Conservation (phyloP, 2,329 filamentous ascomycete species). For the Achaetomium macrosporum region DNA sequence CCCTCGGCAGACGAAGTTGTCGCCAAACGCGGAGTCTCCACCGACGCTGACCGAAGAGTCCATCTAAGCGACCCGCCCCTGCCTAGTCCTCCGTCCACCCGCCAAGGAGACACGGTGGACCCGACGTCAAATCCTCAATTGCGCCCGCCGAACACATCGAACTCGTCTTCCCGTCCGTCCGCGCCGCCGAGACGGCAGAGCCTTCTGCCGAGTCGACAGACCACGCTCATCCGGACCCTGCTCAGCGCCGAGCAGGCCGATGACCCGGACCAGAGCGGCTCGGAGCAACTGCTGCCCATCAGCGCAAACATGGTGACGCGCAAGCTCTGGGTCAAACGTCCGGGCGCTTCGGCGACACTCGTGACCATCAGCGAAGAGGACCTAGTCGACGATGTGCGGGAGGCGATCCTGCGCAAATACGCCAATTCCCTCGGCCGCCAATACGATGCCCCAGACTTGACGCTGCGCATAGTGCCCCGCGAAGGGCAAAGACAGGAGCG, state of each 20-base stretch:
- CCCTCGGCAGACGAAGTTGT: background rate
- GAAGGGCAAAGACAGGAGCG: constrained; percentile 62
- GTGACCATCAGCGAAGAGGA: constrained; percentile 83
- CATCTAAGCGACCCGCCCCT: constrained; percentile 14
- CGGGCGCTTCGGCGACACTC: constrained; percentile 77
- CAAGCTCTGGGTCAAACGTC: constrained; percentile 94
- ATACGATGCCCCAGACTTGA: constrained; percentile 87
- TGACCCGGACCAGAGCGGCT: constrained; percentile 34
- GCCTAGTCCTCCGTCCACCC: constrained; percentile 3
- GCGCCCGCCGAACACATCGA: constrained; percentile 25
- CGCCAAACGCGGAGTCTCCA: constrained; percentile 6
- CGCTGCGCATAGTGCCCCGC: constrained; percentile 68
- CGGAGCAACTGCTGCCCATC: constrained; percentile 30
- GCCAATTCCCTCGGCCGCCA: constrained; percentile 82
- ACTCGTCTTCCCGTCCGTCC: constrained; percentile 26
- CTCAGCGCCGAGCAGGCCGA: constrained; percentile 40
- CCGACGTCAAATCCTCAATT: constrained; percentile 15
- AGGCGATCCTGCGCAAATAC: constrained; percentile 89
- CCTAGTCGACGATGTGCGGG: constrained; percentile 88
- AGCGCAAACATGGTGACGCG: constrained; percentile 55
- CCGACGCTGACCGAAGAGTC: constrained; percentile 12
- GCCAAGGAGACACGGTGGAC: constrained; percentile 1
- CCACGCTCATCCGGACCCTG: constrained; percentile 46
- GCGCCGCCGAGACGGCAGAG: constrained; percentile 38
- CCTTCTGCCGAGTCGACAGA: constrained; percentile 40